These are phyloP conservation scores for Sporormia fimetaria DNA, from an alignment of 495 filamentous ascomycete genomes.

Conservation along the genomic window DNA sequence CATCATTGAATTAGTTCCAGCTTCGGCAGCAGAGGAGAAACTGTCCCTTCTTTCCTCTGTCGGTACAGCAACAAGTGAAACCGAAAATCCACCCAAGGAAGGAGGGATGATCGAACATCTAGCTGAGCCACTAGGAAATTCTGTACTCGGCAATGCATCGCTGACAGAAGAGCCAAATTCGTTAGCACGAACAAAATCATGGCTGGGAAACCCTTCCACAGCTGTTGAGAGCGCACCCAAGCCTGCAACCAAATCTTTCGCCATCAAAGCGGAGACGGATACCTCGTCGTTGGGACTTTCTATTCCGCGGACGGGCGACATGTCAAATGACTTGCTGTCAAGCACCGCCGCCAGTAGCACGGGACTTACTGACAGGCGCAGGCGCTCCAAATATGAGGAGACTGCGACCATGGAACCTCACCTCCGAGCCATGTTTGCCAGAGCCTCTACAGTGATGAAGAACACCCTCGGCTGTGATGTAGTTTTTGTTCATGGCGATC, in stretches of 20 bases:
- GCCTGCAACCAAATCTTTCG: background rate
- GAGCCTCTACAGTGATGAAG: constrained; percentile 10
- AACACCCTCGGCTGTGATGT: constrained; percentile 12
- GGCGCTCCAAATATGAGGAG: constrained; percentile 16
- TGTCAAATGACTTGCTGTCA: background rate
- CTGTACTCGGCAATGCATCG: background rate
- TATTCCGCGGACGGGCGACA: background rate
- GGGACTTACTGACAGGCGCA: background rate
- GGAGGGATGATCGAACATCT: background rate
- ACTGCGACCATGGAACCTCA: constrained; percentile 14
- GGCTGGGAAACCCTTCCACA: background rate
- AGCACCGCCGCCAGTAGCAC: background rate
- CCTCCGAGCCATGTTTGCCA: constrained; percentile 16
- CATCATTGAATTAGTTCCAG: background rate
- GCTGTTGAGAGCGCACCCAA: too few species aligned
- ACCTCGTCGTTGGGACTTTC: background rate
- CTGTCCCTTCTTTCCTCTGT: background rate
- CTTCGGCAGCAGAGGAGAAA: background rate
- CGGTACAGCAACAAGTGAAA: background rate
- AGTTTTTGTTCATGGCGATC: constrained; percentile 17
- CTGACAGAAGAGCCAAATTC: too few species aligned
- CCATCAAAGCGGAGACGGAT: background rate
- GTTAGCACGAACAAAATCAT: background rate
- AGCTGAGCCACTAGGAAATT: background rate
- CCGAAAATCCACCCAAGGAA: background rate